Percentiles rank a stretch among this genome's conserved stretches.
Evolutionary conservation across 2,329 filamentous ascomycete genomes (phyloP).

Genomic region (Colletotrichum phormii): DNA sequence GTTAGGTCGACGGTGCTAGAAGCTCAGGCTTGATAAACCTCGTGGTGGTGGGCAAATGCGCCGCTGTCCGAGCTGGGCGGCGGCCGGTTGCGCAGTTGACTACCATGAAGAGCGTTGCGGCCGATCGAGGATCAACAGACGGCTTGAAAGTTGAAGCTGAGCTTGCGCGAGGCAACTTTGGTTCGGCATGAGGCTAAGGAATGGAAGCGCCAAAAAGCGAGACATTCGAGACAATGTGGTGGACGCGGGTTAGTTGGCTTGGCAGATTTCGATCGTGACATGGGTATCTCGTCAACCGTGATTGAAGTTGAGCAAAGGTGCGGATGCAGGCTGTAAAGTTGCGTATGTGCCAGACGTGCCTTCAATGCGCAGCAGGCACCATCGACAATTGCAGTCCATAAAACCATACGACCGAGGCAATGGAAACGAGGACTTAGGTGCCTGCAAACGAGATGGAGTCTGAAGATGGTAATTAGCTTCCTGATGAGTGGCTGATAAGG

Average conservation of each 20-base stretch:
- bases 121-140: neutral
- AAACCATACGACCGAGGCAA: neutral
- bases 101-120: neutral
- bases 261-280: slow-evolving; percentile 2
- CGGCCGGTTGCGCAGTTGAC: neutral
- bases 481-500: neutral
- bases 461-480: neutral
- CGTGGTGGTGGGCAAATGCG: neutral
- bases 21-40: neutral
- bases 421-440: neutral
- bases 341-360: neutral
- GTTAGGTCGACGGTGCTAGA: neutral
- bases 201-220: slow-evolving; percentile 11
- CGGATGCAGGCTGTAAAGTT: neutral
- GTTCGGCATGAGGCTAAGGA: neutral
- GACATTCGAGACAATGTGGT: slow-evolving; percentile 12
- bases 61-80: neutral
- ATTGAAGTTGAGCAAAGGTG: neutral
- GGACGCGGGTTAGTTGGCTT: slow-evolving; percentile 7
- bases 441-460: too few relatives aligned
- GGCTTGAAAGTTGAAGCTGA: neutral
- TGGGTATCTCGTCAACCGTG: neutral
- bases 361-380: neutral
- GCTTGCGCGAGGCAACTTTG: neutral
- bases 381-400: neutral